phyloP scores from a whole-genome alignment of 495 filamentous ascomycete species.

The Aspergillus diversus region DNA sequence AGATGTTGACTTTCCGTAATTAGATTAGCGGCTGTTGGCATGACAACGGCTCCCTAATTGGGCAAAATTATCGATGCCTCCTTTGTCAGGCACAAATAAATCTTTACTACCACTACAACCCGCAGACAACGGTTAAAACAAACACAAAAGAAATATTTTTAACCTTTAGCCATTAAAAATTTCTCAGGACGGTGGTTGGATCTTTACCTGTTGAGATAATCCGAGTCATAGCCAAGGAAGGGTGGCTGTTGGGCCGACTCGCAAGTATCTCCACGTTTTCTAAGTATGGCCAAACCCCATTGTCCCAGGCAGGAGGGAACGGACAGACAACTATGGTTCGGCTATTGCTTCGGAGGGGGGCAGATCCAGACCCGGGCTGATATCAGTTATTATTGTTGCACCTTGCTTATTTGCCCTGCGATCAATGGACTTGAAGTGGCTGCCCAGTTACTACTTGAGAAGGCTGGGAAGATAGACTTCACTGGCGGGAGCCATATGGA shows the following conservation, averaged over 20 bases:
- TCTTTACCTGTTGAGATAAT: not conserved
- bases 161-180: not conserved
- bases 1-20: slow-evolving; percentile 18
- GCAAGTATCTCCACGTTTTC: not conserved
- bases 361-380: not conserved
- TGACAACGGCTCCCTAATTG: slow-evolving; percentile 19
- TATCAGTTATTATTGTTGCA: not conserved
- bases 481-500: not conserved
- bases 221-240: not conserved
- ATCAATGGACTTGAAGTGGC: not conserved
- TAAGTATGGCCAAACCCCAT: not conserved
- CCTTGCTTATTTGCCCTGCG: not conserved
- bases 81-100: slow-evolving; percentile 10
- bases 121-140: not conserved
- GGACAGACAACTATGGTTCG: not conserved
- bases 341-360: not conserved
- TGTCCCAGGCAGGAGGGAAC: not conserved
- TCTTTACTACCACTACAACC: not conserved
- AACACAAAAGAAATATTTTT: not conserved
- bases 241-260: not conserved
- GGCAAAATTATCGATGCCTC: slow-evolving; percentile 17
- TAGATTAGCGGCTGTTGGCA: slow-evolving; percentile 20
- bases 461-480: not conserved
- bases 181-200: not conserved
- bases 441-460: not conserved